Evolutionary conservation across 2,329 filamentous ascomycete species (phyloP), one percentile per base, ranked within the genome.

Genomic region (Grosmannia clavigera): DNA sequence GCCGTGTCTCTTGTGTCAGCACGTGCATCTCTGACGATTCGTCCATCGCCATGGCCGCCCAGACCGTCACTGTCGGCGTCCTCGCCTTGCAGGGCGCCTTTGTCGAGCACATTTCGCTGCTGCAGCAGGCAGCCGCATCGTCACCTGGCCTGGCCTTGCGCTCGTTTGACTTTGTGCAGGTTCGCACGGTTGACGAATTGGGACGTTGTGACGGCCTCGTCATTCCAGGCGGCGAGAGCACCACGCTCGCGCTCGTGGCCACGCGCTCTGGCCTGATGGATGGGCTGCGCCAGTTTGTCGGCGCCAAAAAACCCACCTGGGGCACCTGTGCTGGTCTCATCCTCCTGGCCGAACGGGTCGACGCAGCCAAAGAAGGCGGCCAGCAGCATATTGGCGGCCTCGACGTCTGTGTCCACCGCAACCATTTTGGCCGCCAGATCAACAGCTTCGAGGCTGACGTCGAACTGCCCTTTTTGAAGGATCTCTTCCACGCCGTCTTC

Each of bases 321-420:
- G 94, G 94, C 60, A 97, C 94, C 25, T 99, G 94, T 71, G 94
- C 94, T 14, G 94, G 94, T 11, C 81, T 97, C 61, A 96, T 99
- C 66, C 77, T 97, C 56, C 84, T 99, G 57, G 87, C 91, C 2
- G 88, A 96, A 68, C 85, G 87, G 61, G 92, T 91, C 57, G 95
- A 92, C 71, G 83, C 86, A 63, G 91, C 89, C 46, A 97, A 96
- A 71, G 85, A 88, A 68, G 91, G 90, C 52, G 92, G 92, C 0
- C 94, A 97, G 72, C 90, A 96, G 62, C 80, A 97, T 59, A 90
- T 99, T 63, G 94, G 94, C 16, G 94, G 94, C 2, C 79, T 99
- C 46, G 86, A 91, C 68, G 92, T 99, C 43, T 81, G 90, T 54
- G 92, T 97, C 38, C 91, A 95, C 69, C 82, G 94, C 55, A 99